phyloP scores from a whole-genome alignment of 257 asterid species.

The Schizonepeta tenuifolia region DNA sequence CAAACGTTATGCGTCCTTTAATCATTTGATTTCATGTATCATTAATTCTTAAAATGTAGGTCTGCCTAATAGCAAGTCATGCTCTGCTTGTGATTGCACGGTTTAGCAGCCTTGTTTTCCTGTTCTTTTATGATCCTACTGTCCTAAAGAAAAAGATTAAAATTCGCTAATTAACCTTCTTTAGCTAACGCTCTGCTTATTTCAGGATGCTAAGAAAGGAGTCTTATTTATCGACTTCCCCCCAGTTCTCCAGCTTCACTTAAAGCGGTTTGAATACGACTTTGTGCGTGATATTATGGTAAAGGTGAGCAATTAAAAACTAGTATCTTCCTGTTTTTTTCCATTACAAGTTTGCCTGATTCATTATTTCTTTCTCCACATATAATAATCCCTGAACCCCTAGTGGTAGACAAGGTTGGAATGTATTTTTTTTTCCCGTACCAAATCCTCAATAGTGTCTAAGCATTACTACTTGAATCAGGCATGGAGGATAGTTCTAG shows the following conservation, averaged over 20 bases:
- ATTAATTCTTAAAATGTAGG: constrained; percentile 2
- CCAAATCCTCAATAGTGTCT: not conserved
- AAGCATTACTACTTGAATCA: constrained; percentile 22
- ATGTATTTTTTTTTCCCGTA: not conserved
- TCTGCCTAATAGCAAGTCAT: not conserved
- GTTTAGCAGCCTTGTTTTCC: constrained; percentile 10
- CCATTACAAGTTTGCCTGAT: constrained; percentile 23
- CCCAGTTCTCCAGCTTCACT: constrained; percentile 58
- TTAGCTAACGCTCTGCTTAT: constrained; percentile 23
- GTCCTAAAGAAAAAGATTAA: not conserved
- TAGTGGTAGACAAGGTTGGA: constrained; percentile 18
- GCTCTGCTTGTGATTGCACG: constrained; percentile 17
- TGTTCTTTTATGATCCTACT: not conserved
- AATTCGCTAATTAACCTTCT: not conserved
- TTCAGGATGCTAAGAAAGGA: constrained; percentile 60
- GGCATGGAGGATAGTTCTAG: constrained; percentile 6
- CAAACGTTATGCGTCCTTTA: constrained; percentile 21
- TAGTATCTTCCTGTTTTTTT: constrained; percentile 5
- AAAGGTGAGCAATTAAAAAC: constrained; percentile 45
- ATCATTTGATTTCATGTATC: not conserved
- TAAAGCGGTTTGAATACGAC: constrained; percentile 59
- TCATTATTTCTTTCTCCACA: constrained; percentile 6
- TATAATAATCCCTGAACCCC: no score
- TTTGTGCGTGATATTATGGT: constrained; percentile 50
- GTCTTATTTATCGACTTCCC: constrained; percentile 52